A percentile compares a stretch with the other conserved stretches of the same genome.
These are phyloP conservation scores for Suhomyces emberorum DNA, from an alignment of 805 yeast species.

Conservation along the genomic window DNA sequence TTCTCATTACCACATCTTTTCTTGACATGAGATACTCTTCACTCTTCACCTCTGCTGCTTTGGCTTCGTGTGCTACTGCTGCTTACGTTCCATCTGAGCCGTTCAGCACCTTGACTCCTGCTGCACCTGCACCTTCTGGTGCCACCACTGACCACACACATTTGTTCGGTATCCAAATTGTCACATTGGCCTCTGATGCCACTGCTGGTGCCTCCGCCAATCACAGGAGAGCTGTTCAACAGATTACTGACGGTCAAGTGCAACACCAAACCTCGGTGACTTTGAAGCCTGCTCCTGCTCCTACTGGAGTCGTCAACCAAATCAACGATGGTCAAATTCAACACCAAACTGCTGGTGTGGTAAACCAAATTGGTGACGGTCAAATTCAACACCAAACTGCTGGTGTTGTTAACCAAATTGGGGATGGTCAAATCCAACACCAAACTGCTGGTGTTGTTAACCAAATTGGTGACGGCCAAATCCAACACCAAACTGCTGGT, in stretches of 20 bases:
- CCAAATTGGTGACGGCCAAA: constrained; percentile 49
- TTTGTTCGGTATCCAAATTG: constrained; percentile 67
- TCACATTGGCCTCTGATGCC: constrained; percentile 42
- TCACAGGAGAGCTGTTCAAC: constrained; percentile 14
- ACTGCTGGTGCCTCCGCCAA: constrained; percentile 18
- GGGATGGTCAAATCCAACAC: constrained; percentile 61
- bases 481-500: constrained; percentile 30
- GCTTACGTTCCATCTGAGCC: constrained; percentile 38
- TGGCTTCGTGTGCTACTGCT: constrained; percentile 50
- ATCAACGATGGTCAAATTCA: constrained; percentile 49
- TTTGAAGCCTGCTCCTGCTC: constrained; percentile 28
- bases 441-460: constrained; percentile 26
- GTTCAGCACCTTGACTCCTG: constrained; percentile 33
- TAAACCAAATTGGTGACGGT: constrained; percentile 24
- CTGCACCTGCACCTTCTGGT: constrained; percentile 21
- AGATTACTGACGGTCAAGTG: constrained; percentile 57
- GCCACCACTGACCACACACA: constrained; percentile 50
- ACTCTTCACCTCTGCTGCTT: constrained; percentile 28
- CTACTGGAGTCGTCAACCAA: constrained; percentile 39
- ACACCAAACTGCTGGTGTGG: constrained; percentile 31
- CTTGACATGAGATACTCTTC: constrained; percentile 19
- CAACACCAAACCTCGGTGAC: constrained; percentile 40
- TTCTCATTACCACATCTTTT: neutral
- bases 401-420: constrained; percentile 26
- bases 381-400: constrained; percentile 25